Evolutionary conservation across 352 stramenopile genomes (phyloP), one percentile per base, ranked within the genome.

Genomic region (Globisporangium radiosum): DNA sequence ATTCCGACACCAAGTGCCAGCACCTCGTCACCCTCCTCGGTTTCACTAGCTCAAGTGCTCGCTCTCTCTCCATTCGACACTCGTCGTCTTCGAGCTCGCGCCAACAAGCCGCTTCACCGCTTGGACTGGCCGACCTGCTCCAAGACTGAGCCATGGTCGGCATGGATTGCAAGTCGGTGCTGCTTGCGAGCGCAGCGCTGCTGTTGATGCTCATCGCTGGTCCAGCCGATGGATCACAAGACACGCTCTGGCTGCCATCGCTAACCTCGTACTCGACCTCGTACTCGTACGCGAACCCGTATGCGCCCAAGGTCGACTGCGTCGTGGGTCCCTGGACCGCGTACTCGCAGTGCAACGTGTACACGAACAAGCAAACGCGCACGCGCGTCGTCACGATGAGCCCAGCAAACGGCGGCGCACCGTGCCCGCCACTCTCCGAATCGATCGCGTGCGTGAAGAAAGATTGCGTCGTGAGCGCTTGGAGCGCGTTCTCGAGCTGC

Each of bases 401-500:
- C 5, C 17, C 72, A 3, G 62, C 65, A 49, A 64, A 73, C 43
- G 65, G 70, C 3, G 71, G 73, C 6, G 56, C 50, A 0, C 52
- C 56, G 7, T 85, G 72, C 50, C 66, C 70, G 0, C 15, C 69
- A n/a, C 58, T 79, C 0, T 54, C 55, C 0, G 76, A 81, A 37
- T 49, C 57, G 43, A 42, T 65, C 17, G 2, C 19, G 15, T 72
- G 65, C 33, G 42, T 42, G 13, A 61, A 72, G 19, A 68, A 79
- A 0, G 63, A 70, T 50, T 75, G 68, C 49, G 37, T 62, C 17
- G 70, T 79, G 25, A 60, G 63, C 3, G 51, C 52, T 6, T 88
- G 78, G 78, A 63, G 52, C 2, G 17, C 52, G 4, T 89, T 65
- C 66, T 48, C 51, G 0, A n/a, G 44, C 0, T 89, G 79, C 33